Evolutionary conservation across 805 yeast species (phyloP), one percentile per base, ranked within the genome.

Genomic region (Saturnispora sekii): DNA sequence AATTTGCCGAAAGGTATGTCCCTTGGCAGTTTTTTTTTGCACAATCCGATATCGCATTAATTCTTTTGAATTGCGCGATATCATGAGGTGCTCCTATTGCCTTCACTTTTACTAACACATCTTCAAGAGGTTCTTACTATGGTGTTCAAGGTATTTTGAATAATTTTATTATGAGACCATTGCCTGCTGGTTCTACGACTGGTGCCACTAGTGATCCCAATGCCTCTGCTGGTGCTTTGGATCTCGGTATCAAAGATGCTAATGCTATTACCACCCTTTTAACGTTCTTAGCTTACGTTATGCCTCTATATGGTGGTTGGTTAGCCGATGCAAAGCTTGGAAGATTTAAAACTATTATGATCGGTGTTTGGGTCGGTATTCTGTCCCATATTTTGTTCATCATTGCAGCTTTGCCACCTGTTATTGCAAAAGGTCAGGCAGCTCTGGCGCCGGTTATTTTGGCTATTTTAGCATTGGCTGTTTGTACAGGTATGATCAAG

Each of bases 401-500:
- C 43, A 62, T 73, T 51, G 77, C 77, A 35, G 70, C 73, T 39
- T 58, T 72, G 46, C 78, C 74, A 41, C 61, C 69, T 28, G 64
- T 69, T 43, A 59, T 73, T 44, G 64, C 59, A 11, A 52, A 60
- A 17, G 72, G 72, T 8, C 56, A 61, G 34, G 50, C 53, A 10
- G 68, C 67, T 34, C 47, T 70, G 48, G 74, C 63, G 21, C 67
- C 72, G 41, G 66, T 72, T 32, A 56, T 65, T 42, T 56, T 73
- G 40, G 73, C 63, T 33, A 66, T 70, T 41, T 10, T 69, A 9
- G 55, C 68, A n/a, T 61, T 70, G 53, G 64, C 71, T 39, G 45
- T 59, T 17, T 77, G 78, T 50, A 72, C 79, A 33, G 79, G 80
- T 52, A 67, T 72, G 47, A 72, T 74, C 52, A 74, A 74, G 53